Conservation (phyloP, 2,329 filamentous ascomycete species). For the Colletotrichum liriopes region DNA sequence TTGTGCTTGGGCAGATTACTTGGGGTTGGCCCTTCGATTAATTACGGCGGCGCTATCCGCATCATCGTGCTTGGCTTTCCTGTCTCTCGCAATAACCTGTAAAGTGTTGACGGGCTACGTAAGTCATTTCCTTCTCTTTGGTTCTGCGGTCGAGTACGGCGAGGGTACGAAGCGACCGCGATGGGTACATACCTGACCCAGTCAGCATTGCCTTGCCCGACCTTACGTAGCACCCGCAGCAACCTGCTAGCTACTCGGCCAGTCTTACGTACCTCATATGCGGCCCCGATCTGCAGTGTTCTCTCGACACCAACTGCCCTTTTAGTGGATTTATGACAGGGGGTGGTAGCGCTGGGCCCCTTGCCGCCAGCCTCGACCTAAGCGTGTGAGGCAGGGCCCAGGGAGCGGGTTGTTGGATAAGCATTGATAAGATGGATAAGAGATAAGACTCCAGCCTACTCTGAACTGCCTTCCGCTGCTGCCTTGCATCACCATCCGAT, state of each 20-base stretch:
- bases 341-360: background rate
- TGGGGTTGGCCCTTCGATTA: constrained; percentile 22
- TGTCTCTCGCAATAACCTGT: background rate
- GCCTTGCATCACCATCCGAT: background rate
- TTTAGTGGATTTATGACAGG: constrained; percentile 13
- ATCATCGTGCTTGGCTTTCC: constrained; percentile 29
- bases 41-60: constrained; percentile 5
- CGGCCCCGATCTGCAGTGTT: constrained; percentile 30
- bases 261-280: constrained; percentile 24
- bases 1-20: background rate
- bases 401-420: background rate
- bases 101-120: constrained; percentile 6
- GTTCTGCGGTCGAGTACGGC: constrained; percentile 9
- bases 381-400: background rate
- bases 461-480: background rate
- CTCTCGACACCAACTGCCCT: constrained; percentile 31
- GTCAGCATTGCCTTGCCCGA: background rate
- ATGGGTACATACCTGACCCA: constrained; percentile 18
- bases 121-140: constrained; percentile 11
- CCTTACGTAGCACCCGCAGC: constrained; percentile 19
- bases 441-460: constrained; percentile 14
- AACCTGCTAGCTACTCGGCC: background rate
- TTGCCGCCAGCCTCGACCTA: constrained; percentile 5
- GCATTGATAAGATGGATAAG: constrained; percentile 9
- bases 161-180: background rate